phyloP scores from a whole-genome alignment of 139 green algal genomes.

The Chlamydomonas schloesseri region DNA sequence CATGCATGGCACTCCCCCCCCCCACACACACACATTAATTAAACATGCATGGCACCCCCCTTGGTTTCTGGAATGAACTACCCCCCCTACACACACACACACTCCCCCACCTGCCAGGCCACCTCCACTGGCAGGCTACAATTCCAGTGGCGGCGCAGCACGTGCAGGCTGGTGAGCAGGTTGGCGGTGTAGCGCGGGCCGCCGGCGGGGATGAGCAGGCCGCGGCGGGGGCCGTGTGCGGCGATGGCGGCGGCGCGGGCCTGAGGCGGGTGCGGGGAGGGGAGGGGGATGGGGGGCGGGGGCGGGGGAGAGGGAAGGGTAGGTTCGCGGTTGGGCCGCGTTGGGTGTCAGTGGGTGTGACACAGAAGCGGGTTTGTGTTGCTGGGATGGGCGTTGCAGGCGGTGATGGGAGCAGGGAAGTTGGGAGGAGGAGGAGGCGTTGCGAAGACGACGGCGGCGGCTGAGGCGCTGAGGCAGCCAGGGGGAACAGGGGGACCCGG shows the following conservation, averaged over 20 bases:
- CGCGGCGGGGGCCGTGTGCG: neutral
- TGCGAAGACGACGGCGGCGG: too few relatives aligned
- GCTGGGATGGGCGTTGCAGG: too few relatives aligned
- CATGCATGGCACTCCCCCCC: too few relatives aligned
- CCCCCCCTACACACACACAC: neutral
- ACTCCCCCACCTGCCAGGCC: constrained; percentile 56
- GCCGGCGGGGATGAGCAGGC: constrained; percentile 64
- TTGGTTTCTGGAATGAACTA: too few relatives aligned
- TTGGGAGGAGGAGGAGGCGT: too few relatives aligned
- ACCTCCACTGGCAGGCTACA: constrained; percentile 67
- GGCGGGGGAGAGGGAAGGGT: too few relatives aligned
- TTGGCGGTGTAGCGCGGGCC: constrained; percentile 47
- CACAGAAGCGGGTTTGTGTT: too few relatives aligned
- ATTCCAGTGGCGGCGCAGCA: constrained; percentile 53
- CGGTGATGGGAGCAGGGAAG: neutral
- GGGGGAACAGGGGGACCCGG: too few relatives aligned
- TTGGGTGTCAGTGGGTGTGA: too few relatives aligned
- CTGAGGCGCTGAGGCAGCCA: too few relatives aligned
- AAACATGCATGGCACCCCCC: too few relatives aligned
- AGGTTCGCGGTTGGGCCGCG: too few relatives aligned
- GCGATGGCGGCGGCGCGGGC: constrained; percentile 28
- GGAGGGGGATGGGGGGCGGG: neutral
- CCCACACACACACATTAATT: neutral
- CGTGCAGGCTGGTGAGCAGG: constrained; percentile 52
- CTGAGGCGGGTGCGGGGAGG: neutral